Percentiles rank a stretch among this genome's conserved stretches.
These are phyloP conservation scores for Penicillium antarcticum DNA, from an alignment of 495 filamentous ascomycete genomes.

Conservation along the genomic window DNA sequence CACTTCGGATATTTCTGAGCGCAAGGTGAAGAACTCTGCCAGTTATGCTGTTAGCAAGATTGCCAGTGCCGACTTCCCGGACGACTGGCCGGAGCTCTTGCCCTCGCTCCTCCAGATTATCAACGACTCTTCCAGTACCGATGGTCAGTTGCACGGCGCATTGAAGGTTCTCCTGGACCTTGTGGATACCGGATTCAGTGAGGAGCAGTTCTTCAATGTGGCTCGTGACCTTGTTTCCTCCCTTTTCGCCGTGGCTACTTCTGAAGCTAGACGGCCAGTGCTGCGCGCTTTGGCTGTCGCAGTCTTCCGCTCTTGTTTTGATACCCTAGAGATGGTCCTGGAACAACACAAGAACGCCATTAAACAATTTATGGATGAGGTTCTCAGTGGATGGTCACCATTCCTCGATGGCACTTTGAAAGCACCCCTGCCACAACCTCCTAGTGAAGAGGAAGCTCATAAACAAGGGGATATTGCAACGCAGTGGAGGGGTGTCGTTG, in stretches of 20 bases:
- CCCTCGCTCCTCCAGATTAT: conserved; percentile 77
- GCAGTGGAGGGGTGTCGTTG: conserved; percentile 73
- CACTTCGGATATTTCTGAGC: conserved; percentile 66
- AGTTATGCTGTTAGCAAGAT: conserved; percentile 96
- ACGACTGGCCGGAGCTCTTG: conserved; percentile 85
- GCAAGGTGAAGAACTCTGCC: conserved; percentile 80
- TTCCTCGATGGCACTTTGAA: conserved; percentile 77
- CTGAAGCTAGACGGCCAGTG: conserved; percentile 65
- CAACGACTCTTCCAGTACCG: conserved; percentile 57
- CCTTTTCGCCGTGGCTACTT: conserved; percentile 76
- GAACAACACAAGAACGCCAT: conserved; percentile 84
- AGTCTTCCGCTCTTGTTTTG: conserved; percentile 86
- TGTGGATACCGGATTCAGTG: conserved; percentile 87
- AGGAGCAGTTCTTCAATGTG: conserved; percentile 88
- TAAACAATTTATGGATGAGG: conserved; percentile 82
- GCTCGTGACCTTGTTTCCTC: conserved; percentile 79
- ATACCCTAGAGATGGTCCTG: conserved; percentile 92
- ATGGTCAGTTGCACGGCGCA: conserved; percentile 81
- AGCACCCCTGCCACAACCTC: conserved; percentile 62
- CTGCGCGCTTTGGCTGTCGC: conserved; percentile 80
- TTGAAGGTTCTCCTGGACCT: conserved; percentile 84
- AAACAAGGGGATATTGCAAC: conserved; percentile 43
- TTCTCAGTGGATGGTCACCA: conserved; percentile 77
- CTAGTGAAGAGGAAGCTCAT: conserved; percentile 53
- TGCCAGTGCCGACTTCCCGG: conserved; percentile 87